Evolutionary conservation across 2,329 filamentous ascomycete species (phyloP).

Genomic region (Aspergillus aculeatus): DNA sequence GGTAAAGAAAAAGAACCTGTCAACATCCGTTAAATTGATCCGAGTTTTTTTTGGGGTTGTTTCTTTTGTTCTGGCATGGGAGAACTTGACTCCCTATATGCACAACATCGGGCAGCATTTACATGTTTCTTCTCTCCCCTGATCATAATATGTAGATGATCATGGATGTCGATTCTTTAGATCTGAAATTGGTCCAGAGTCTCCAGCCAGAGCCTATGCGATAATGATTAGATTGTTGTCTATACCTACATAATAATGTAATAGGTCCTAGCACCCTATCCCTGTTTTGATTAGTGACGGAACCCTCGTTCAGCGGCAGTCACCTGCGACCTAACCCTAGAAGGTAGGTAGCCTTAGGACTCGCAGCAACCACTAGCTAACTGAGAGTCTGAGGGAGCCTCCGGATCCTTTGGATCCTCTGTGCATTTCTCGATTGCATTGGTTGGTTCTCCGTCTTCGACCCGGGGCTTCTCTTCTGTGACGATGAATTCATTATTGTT

Average conservation of each 20-base stretch:
- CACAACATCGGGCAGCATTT: conserved; percentile 8
- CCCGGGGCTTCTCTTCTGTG: not conserved
- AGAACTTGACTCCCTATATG: not conserved
- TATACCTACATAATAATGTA: no score
- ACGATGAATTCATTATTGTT: conserved; percentile 11
- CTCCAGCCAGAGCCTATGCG: not conserved
- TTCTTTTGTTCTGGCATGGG: not conserved
- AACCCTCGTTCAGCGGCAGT: not conserved
- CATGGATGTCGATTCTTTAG: not conserved
- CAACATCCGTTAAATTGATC: conserved; percentile 3
- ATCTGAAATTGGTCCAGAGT: not conserved
- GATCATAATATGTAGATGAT: not conserved
- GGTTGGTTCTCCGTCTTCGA: conserved; percentile 8
- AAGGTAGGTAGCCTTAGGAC: not conserved
- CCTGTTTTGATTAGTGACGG: not conserved
- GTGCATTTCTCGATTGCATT: not conserved
- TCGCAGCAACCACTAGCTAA: no score
- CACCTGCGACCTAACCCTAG: not conserved
- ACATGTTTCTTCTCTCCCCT: conserved; percentile 4
- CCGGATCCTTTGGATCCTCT: not conserved
- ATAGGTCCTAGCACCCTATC: not conserved
- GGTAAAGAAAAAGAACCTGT: not conserved
- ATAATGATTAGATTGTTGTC: not conserved
- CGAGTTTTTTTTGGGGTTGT: not conserved
- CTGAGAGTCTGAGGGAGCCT: not conserved